phyloP scores from a whole-genome alignment of 257 asterid genomes.

The Solanum chiquidenum region DNA sequence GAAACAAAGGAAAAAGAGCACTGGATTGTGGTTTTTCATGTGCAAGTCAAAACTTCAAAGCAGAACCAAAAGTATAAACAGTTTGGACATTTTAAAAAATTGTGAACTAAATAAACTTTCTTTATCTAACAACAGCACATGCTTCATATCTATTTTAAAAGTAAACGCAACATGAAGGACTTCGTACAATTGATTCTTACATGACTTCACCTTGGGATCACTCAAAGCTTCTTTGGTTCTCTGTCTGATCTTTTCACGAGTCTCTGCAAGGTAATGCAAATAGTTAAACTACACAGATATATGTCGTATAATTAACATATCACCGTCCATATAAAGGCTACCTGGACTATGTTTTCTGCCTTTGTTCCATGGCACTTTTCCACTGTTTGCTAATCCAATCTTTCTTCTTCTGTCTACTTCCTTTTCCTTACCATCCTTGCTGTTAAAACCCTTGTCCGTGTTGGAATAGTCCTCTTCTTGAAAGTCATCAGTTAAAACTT shows the following conservation, averaged over 20 bases:
- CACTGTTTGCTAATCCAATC: conserved; percentile 53
- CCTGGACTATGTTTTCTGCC: conserved; percentile 82
- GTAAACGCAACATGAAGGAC: background rate
- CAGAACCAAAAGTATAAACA: background rate
- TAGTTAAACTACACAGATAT: background rate
- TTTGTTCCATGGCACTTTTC: conserved; percentile 87
- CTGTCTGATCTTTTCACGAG: conserved; percentile 61
- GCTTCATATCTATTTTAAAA: background rate
- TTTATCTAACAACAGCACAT: background rate
- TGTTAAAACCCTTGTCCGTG: background rate
- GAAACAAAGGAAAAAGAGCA: background rate
- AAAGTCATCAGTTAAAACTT: conserved; percentile 10
- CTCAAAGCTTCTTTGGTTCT: conserved; percentile 83
- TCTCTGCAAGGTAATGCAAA: conserved; percentile 35
- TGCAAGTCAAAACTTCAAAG: background rate
- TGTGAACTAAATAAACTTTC: background rate
- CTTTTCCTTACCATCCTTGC: conserved; percentile 17
- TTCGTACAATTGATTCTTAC: conserved; percentile 48
- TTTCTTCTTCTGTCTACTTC: conserved; percentile 21
- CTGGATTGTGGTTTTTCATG: background rate
- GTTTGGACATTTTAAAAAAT: background rate
- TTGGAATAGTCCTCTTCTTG: background rate
- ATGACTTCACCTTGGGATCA: conserved; percentile 99
- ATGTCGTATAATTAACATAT: background rate
- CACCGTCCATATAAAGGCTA: background rate